Evolutionary conservation across 108 stramenopile genomes (phyloP), one percentile per base, ranked within the genome.

Genomic region (Poteriospumella lacustris): DNA sequence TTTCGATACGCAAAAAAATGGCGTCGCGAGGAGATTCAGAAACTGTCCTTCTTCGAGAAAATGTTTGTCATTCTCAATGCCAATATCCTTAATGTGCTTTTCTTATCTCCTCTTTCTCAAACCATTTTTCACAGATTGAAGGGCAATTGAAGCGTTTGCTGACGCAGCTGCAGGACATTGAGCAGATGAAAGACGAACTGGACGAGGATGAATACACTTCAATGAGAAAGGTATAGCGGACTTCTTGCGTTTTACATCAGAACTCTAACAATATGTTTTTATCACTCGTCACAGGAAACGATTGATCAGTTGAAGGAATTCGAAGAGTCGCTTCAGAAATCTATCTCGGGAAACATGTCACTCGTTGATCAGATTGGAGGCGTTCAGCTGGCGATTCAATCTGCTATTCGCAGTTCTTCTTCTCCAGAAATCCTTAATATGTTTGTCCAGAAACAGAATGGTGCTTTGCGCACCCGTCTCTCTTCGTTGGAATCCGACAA

Each of bases 301-400:
- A 73, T 73, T 73, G 44, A 73, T 12, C 70, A 73, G 36, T 29
- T 73, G 33, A 38, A 73, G 42, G 70, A 73, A 56, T 73, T 73
- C 36, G 70, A 73, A 73, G 3, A 42, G 12, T 73, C 70, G 3
- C 42, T 73, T 9, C 26, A 52, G 12, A 73, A 73, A 38, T 33
- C 36, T 24, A 5, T 52, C 5, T 12, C 43, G 5, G 70, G 70
- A 5, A 73, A 73, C 42, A 73, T 73, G 70, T 12, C 70, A 12
- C 42, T 73, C 9, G 33, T 73, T 42, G 70, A 73, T 42, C 44
- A 73, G 36, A 42, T 73, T 3, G 33, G 33, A 9, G 15, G 40
- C 5, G 70, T 38, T 52, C 70, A 73, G 36, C 47, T 73, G 5
- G 70, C 70, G 3, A 73, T 73, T 73, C 70, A 73, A 24, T 12